phyloP scores from a whole-genome alignment of 179 eudicot genomes.

The Silene coronaria region DNA sequence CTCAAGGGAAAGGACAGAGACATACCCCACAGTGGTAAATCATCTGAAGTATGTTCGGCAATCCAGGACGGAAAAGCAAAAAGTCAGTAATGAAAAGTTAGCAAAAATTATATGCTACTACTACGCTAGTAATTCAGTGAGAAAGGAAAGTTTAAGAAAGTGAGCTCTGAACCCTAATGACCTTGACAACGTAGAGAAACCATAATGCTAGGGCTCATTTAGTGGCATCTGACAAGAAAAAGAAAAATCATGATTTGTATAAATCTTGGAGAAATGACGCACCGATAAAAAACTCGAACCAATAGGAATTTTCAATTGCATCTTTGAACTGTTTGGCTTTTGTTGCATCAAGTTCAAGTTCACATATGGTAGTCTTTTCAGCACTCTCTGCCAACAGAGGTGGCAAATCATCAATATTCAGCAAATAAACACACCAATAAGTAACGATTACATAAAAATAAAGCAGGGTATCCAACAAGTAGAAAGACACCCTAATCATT shows the following conservation, averaged over 20 bases:
- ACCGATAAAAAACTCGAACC: conserved; percentile 91
- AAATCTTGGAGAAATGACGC: conserved; percentile 20
- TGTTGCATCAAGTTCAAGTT: conserved; percentile 62
- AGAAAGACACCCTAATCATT: conserved; percentile 38
- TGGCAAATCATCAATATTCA: not conserved
- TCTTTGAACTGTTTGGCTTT: conserved; percentile 71
- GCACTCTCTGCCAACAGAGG: conserved; percentile 49
- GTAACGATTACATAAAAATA: no score
- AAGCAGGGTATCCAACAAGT: not conserved
- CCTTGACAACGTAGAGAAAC: not conserved
- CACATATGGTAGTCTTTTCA: conserved; percentile 54
- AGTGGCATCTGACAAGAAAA: no score
- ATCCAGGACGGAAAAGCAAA: conserved; percentile 27
- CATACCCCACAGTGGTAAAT: conserved; percentile 94
- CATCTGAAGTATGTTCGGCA: conserved; percentile 50
- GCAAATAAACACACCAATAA: not conserved
- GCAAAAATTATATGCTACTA: not conserved
- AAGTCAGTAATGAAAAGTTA: conserved; percentile 18
- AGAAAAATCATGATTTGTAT: no score
- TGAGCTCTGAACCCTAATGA: not conserved
- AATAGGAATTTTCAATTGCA: conserved; percentile 75
- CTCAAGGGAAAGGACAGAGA: not conserved
- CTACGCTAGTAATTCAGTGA: not conserved
- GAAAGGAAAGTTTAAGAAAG: not conserved
- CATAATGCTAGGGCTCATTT: not conserved